Evolutionary conservation across 192 early-diverging fungal species (phyloP).

Genomic region (Linderina pennispora): DNA sequence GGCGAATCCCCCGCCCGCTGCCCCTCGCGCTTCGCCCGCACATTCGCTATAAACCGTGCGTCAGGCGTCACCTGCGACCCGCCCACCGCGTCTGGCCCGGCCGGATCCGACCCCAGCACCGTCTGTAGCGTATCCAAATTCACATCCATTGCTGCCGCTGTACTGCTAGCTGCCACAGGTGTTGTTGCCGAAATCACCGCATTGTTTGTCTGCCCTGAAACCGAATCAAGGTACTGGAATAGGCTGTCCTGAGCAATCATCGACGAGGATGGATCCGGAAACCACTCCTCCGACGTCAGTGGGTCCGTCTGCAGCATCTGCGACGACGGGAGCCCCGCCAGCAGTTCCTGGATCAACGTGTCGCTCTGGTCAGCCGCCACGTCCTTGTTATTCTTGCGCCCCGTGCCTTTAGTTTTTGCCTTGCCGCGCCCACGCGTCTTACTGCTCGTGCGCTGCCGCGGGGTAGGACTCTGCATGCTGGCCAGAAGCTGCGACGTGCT

Average conservation of each 20-base stretch:
- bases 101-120: too few species aligned
- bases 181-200: neutral
- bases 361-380: constrained; percentile 2
- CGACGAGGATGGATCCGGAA: constrained; percentile 28
- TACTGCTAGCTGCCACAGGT: neutral
- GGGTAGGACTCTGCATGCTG: too few species aligned
- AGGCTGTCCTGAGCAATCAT: constrained; percentile 21
- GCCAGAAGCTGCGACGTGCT: too few species aligned
- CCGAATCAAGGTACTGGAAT: neutral
- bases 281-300: constrained; percentile 43
- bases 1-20: neutral
- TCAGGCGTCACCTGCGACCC: constrained; percentile 5
- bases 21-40: constrained; percentile 19
- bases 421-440: too few species aligned
- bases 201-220: too few species aligned
- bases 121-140: too few species aligned
- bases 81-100: too few species aligned
- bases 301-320: constrained; percentile 39
- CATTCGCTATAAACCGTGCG: constrained; percentile 13
- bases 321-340: constrained; percentile 38
- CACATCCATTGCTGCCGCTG: too few species aligned
- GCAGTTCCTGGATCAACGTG: constrained; percentile 34
- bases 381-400: neutral
- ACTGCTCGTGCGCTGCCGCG: too few species aligned
- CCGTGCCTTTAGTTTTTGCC: neutral